Evolutionary conservation across 805 yeast species (phyloP), one percentile per base, ranked within the genome.

Genomic region (Nakazawaea ambrosiae): DNA sequence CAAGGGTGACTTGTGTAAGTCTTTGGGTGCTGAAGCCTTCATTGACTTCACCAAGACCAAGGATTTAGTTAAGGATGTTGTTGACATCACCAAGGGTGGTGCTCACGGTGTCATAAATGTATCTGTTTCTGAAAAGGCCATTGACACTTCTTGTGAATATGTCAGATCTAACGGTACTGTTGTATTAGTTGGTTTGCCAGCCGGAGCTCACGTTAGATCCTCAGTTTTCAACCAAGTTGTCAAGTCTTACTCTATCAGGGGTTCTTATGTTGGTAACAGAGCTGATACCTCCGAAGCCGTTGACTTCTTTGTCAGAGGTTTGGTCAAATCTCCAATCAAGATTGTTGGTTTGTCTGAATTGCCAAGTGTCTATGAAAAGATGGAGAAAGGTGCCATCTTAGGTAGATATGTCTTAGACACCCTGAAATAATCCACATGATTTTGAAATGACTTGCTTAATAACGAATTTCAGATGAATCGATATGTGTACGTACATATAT

Each of bases 201-300:
- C 87, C 20, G 79, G 78, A 51, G 90, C 92, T 45, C 72, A 74
- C 59, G 75, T 78, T 53, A 67, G 70, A 48, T 75, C 87, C 28
- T 72, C 75, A 41, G 86, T 86, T 39, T 81, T 84, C 67, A 65
- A 69, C 47, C 76, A 82, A 36, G 94, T 85, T 43, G 79, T 81
- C 49, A 81, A 73, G 64, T 75, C 85, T 42, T 67, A 81, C 58
- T 66, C 68, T 54, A 79, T 85, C 56, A 75, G 69, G 59, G 95
- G 92, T 50, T 83, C 94, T 37, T 82, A 82, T 57, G 95, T 85
- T 45, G 95, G 95, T 52, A 83, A 83, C 76, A 80, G 94, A 65
- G 81, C 82, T 47, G 95, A 86, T 64, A 75, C 90, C 47, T 73
- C 80, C 46, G 88, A 80, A 61, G 87, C 87, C 33, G 55, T 80